phyloP scores from a whole-genome alignment of 2,329 filamentous ascomycete genomes.

The Elsinoe australis region DNA sequence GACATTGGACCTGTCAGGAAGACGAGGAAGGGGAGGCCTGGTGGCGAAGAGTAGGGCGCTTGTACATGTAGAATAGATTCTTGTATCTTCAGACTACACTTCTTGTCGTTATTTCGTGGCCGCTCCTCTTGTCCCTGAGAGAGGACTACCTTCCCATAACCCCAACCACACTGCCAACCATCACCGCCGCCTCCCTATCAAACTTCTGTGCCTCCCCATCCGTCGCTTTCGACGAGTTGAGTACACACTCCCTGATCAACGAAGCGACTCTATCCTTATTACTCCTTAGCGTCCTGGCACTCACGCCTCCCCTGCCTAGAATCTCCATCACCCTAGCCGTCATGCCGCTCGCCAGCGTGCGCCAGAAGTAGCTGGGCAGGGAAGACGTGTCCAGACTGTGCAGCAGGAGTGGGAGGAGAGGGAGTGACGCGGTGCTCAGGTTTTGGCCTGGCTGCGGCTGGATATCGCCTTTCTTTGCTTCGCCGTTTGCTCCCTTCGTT shows the following conservation, averaged over 20 bases:
- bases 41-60: not conserved
- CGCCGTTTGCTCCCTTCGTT: slow-evolving; percentile 24
- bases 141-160: slow-evolving; percentile 32
- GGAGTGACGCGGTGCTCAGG: slow-evolving; percentile 4
- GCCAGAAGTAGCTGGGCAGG: slow-evolving; percentile 87
- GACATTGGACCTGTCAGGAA: slow-evolving; percentile 12
- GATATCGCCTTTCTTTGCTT: not conserved
- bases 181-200: slow-evolving; percentile 90
- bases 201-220: slow-evolving; percentile 42
- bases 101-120: too few relatives aligned
- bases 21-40: not conserved
- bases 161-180: slow-evolving; percentile 78
- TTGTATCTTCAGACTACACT: too few relatives aligned
- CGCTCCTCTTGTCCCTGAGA: not conserved
- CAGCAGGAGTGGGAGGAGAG: slow-evolving; percentile 49
- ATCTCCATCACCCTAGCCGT: slow-evolving; percentile 76
- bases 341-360: slow-evolving; percentile 72
- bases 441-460: not conserved
- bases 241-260: slow-evolving; percentile 73
- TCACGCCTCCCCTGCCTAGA: slow-evolving; percentile 70
- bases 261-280: slow-evolving; percentile 69
- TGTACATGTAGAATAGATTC: not conserved
- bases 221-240: slow-evolving; percentile 58
- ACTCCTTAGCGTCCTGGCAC: slow-evolving; percentile 68
- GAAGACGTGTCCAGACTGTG: slow-evolving; percentile 78